Base-by-base conservation (phyloP, 2,329 filamentous ascomycete genomes). In the Hypoxylon sp. region DNA sequence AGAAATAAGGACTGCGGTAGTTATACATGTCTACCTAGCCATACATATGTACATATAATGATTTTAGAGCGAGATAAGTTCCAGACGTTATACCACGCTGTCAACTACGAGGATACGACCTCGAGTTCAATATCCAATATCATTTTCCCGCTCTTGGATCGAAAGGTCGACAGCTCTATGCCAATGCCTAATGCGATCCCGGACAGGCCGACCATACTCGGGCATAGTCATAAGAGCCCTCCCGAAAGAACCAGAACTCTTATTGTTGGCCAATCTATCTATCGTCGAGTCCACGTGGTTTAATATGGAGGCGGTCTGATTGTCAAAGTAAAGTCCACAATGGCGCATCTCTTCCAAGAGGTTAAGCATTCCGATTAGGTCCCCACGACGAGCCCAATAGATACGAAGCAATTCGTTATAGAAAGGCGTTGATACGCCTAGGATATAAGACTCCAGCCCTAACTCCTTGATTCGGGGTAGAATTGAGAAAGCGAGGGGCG, bases 401-500 rank as follows among this genome's bases (percentile, higher is more conserved):
- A 90, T 84, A 13, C 83, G 79, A 24, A 93, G 83, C 35, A 94
- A 84, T 53, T 88, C 83, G 75, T 91, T 90, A 82, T 92, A 94
- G 46, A 94, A 87, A 0, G 86, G 82, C 0, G 91, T 91, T 17
- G 89, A 90, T 5, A 88, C 90, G 52, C 91, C 92, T 0, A 95
- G 85, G 5, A 93, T 89, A 74, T 91, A 93, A 0, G 91, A 91
- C 0, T 88, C 86, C 1, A 91, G 84, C 1, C 92, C 92, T 0
- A 93, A 83, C 48, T 85, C 83, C 75, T 92, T 92, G 73, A 94
- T 82, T 6, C 87, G 86, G 0, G 92, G 91, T 0, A 94, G 82
- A 26, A 94, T 79, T 48, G 84, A 83, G 48, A 92, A 84, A 0
- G 84, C 83, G 0, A 92, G 82, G 0, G 85, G 82, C 0, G 91